Evolutionary conservation across 306 rosid genomes (phyloP).

Genomic region (Spatholobus suberectus): DNA sequence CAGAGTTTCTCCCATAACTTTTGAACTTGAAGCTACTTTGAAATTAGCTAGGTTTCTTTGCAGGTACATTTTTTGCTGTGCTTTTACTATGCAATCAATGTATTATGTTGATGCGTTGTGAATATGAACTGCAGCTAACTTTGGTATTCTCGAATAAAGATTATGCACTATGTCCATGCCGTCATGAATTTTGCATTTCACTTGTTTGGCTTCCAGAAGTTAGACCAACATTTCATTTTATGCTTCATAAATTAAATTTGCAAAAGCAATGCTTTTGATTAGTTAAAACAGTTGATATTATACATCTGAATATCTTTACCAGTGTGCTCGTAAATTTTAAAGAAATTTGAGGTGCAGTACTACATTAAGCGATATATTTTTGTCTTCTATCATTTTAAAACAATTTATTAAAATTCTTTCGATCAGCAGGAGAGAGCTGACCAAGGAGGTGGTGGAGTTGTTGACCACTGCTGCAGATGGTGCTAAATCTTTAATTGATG

Average conservation of each 20-base stretch:
- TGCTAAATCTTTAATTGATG: conserved; percentile 94
- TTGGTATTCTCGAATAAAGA: conserved; percentile 25
- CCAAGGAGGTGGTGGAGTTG: conserved; percentile 91
- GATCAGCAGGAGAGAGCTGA: conserved; percentile 81
- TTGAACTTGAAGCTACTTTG: conserved; percentile 98
- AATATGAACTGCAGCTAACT: conserved; percentile 1
- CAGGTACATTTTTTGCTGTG: conserved; percentile 60
- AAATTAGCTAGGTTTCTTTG: conserved; percentile 96
- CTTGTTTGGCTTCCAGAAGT: conserved; percentile 17
- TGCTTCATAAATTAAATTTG: conserved; percentile 27
- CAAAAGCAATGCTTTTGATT: conserved; percentile 15
- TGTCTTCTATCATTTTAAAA: conserved; percentile 17
- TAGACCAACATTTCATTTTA: conserved; percentile 27
- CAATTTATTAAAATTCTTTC: conserved; percentile 27
- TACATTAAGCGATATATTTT: conserved; percentile 20
- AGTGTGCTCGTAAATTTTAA: neutral
- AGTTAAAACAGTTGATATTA: conserved; percentile 6
- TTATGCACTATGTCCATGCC: neutral
- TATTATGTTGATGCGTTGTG: conserved; percentile 24
- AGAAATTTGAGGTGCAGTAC: conserved; percentile 9
- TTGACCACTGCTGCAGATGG: conserved; percentile 96
- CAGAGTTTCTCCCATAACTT: conserved; percentile 98
- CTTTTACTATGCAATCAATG: conserved; percentile 22
- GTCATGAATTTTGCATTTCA: conserved; percentile 18
- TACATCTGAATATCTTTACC: conserved; percentile 15